These are phyloP conservation scores for Alternaria longipes DNA, from an alignment of 2,329 filamentous ascomycete species.

Conservation along the genomic window DNA sequence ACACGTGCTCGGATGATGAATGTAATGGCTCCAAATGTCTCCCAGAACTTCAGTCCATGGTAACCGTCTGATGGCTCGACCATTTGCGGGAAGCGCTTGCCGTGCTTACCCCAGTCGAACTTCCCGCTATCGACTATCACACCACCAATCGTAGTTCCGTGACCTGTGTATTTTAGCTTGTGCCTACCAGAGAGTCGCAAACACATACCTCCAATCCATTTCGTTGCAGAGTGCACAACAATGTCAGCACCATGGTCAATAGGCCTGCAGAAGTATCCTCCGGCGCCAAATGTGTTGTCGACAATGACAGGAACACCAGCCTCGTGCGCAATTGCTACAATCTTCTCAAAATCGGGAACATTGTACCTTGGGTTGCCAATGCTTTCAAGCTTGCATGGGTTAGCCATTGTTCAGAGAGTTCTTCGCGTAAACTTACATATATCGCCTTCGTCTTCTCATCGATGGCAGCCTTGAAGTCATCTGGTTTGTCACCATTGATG, in stretches of 20 bases:
- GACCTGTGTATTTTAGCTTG: constrained; percentile 47
- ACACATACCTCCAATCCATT: constrained; percentile 84
- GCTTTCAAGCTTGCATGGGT: constrained; percentile 66
- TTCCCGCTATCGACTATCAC: constrained; percentile 88
- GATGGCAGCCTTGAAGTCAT: constrained; percentile 82
- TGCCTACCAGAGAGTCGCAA: not conserved
- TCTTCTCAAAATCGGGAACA: constrained; percentile 87
- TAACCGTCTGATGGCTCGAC: constrained; percentile 87
- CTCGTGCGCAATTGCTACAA: constrained; percentile 80
- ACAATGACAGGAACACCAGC: constrained; percentile 67
- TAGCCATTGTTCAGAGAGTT: not conserved
- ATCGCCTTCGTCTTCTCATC: constrained; percentile 94
- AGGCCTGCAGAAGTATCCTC: constrained; percentile 85
- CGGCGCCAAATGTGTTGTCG: constrained; percentile 95
- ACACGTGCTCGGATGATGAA: constrained; percentile 88
- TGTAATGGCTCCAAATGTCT: constrained; percentile 83
- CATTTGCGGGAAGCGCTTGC: constrained; percentile 89
- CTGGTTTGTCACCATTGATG: constrained; percentile 78
- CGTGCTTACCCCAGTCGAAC: constrained; percentile 92
- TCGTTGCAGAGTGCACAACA: constrained; percentile 91
- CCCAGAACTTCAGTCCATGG: constrained; percentile 93
- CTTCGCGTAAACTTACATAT: constrained; percentile 63
- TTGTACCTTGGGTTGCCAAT: constrained; percentile 96
- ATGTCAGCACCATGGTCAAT: constrained; percentile 94
- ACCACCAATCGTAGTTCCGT: constrained; percentile 90